Base-by-base conservation (phyloP, 2,329 filamentous ascomycete genomes). In the Triangularia setosa region DNA sequence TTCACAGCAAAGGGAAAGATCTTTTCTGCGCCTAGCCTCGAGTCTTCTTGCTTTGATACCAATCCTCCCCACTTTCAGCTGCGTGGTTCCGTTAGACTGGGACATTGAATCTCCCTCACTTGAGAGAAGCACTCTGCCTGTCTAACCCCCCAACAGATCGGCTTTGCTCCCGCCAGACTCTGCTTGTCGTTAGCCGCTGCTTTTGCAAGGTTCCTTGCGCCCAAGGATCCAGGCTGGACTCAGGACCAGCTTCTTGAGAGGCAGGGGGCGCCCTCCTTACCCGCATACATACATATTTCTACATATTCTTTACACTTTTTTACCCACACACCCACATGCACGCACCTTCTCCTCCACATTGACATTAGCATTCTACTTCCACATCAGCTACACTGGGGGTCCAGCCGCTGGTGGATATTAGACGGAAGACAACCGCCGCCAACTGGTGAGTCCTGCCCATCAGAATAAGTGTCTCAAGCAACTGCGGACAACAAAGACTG, bases 391-490 rank as follows among this genome's bases (percentile, higher is more conserved):
- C 40, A 23, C 25, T 52, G n/a, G 58, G 28, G 48, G 16, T 24
- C 66, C 53, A 64, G 65, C 68, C 63, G 62, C 58, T 65, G 61
- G 64, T 63, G 63, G 61, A 68, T 59, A 67, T 61, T 66, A 65
- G 61, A 58, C 58, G 57, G 65, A 61, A 64, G 62, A 66, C 59
- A 52, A 63, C 60, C 61, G 52, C 64, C 68, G 66, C 67, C 67
- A 63, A 72, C 67, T 71, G 70, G 69, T 71, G 63, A 70, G 69
- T 69, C 60, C 33, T 62, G 63, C 63, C 68, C 71, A 69, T 64
- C 24, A 27, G 24, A 11, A n/a, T n/a, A n/a, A n/a, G 72, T 76
- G 75, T 77, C 74, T 76, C 71, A 74, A 72, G 68, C 68, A 68
- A 67, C 69, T 66, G 63, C 69, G 70, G 70, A 72, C 73, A 76